phyloP scores from a whole-genome alignment of 306 rosid genomes.

The Casuarina glauca region DNA sequence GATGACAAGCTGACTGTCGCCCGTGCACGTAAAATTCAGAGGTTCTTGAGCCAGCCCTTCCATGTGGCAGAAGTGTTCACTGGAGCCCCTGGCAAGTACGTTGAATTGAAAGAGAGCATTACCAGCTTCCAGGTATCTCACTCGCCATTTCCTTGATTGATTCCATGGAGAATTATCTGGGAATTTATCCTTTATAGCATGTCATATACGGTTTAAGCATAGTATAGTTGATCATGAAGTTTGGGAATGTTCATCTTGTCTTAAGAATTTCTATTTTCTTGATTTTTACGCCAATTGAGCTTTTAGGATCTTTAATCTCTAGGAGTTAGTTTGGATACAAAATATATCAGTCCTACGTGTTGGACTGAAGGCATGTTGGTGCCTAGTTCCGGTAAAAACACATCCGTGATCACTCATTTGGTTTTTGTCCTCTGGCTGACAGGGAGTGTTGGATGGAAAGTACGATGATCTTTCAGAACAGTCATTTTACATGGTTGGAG shows the following conservation, averaged over 20 bases:
- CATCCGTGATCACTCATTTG: conserved; percentile 12
- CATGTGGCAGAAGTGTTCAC: conserved; percentile 99
- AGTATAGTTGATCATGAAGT: neutral
- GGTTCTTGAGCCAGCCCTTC: conserved; percentile 98
- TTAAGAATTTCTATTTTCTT: neutral
- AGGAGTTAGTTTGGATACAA: neutral
- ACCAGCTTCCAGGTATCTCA: conserved; percentile 79
- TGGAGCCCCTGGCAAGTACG: conserved; percentile 98
- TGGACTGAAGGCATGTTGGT: neutral
- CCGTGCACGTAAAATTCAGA: conserved; percentile 87
- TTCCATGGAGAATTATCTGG: neutral
- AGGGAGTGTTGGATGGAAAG: conserved; percentile 98
- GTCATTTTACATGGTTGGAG: conserved; percentile 97
- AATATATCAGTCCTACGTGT: neutral
- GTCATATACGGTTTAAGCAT: neutral
- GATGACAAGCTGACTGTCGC: conserved; percentile 96
- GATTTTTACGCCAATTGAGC: neutral
- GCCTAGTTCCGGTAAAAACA: neutral
- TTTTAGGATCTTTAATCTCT: neutral
- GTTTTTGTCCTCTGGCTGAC: conserved; percentile 26
- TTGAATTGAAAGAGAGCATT: conserved; percentile 86
- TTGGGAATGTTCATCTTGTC: neutral
- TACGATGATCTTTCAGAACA: conserved; percentile 93
- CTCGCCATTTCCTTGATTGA: neutral
- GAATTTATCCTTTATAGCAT: neutral